Percentiles rank a stretch among this genome's conserved stretches.
phyloP scores from a whole-genome alignment of 768 basidiomycete species.

The Sporobolomyces phaffii region DNA sequence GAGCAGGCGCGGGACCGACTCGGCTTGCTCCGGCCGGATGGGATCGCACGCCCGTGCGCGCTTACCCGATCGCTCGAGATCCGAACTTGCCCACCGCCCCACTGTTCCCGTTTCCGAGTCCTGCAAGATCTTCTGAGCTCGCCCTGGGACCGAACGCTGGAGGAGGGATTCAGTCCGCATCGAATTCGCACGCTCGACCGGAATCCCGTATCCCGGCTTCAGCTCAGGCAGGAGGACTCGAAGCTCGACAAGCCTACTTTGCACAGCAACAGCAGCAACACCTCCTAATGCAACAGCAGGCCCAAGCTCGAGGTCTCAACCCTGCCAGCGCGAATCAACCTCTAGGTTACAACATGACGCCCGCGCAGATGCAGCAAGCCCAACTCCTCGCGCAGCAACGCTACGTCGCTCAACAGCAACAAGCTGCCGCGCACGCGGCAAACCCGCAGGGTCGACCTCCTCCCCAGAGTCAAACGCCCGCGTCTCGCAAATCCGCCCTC shows the following conservation, averaged over 20 bases:
- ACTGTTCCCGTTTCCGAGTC: constrained; percentile 24
- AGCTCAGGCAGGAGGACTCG: too few relatives aligned
- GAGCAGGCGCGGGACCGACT: not conserved
- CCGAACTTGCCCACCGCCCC: constrained; percentile 9
- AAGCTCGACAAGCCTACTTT: constrained; percentile 6
- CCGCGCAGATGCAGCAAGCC: constrained; percentile 9
- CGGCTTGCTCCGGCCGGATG: constrained; percentile 29
- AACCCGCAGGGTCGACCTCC: not conserved
- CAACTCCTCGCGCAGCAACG: constrained; percentile 1
- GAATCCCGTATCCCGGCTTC: too few relatives aligned
- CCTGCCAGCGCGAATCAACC: too few relatives aligned
- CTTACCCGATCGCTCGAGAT: constrained; percentile 31
- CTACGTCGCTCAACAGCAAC: constrained; percentile 11
- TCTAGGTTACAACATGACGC: constrained; percentile 12
- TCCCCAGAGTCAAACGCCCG: not conserved
- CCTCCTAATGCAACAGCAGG: constrained; percentile 7
- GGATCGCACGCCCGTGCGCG: constrained; percentile 27
- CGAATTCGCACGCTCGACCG: too few relatives aligned
- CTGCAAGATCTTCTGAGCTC: not conserved
- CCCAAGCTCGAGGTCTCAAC: constrained; percentile 1
- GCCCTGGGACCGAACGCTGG: not conserved
- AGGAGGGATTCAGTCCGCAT: too few relatives aligned
- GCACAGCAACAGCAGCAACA: constrained; percentile 23
- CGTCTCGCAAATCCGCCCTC: not conserved
- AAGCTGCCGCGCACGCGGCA: not conserved